Evolutionary conservation across 805 yeast genomes (phyloP).

Genomic region (Yarrowia bubula): DNA sequence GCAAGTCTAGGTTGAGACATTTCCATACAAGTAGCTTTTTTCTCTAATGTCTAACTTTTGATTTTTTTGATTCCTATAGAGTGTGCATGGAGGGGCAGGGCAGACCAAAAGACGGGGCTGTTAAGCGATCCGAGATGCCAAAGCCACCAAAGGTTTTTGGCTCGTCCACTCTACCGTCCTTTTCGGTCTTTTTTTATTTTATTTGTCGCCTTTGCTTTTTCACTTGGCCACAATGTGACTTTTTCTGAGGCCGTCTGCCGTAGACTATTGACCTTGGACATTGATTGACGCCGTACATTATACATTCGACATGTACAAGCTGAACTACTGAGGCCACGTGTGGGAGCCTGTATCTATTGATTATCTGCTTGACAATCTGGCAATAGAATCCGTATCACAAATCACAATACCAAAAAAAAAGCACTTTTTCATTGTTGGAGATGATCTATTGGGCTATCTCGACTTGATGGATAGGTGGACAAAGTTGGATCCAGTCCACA

Average conservation of each 20-base stretch:
- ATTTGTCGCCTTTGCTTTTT: background rate
- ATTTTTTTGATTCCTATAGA: no score
- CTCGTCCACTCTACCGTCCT: no score
- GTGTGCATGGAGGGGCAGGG: background rate
- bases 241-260: background rate
- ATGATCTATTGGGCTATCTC: no score
- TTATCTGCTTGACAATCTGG: background rate
- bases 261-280: background rate
- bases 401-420: no score
- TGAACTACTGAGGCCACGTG: background rate
- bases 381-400: background rate
- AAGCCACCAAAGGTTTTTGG: background rate
- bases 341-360: background rate
- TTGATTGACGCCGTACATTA: background rate
- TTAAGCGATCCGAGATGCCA: no score
- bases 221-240: background rate
- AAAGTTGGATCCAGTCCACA: no score
- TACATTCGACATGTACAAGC: background rate
- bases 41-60: background rate
- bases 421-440: no score
- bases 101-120: background rate
- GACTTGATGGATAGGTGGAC: no score
- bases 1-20: constrained; percentile 12
- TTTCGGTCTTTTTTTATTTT: background rate
- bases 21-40: background rate